Conservation (phyloP, 768 basidiomycete genomes). For the Lentinula raphanica region DNA sequence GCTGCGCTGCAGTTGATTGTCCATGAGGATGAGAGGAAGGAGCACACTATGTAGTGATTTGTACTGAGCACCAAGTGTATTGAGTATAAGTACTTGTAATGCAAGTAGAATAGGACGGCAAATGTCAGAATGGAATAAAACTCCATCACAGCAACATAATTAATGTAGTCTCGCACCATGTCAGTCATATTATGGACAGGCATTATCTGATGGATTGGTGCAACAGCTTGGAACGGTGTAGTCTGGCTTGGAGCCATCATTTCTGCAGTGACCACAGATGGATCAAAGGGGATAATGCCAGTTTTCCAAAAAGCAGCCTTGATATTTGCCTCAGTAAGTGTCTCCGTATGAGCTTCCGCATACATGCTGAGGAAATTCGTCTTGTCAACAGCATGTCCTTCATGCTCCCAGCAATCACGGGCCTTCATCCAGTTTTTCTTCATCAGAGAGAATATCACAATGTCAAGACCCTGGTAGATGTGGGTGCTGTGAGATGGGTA, state of each 20-base stretch:
- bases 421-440: constrained; percentile 10
- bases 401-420: background rate
- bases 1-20: too few species aligned
- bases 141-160: background rate
- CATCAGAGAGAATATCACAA: constrained; percentile 13
- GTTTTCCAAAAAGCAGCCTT: constrained; percentile 21
- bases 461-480: constrained; percentile 19
- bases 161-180: background rate
- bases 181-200: background rate
- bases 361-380: background rate
- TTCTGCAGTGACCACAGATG: constrained; percentile 17
- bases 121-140: too few species aligned
- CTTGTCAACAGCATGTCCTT: background rate
- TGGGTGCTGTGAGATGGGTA: constrained; percentile 9
- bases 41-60: too few species aligned
- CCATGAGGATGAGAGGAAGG: too few species aligned
- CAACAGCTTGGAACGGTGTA: background rate
- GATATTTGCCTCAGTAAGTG: background rate
- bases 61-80: too few species aligned
- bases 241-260: constrained; percentile 26
- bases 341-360: background rate
- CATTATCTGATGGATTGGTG: background rate
- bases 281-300: constrained; percentile 27
- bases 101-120: too few species aligned
- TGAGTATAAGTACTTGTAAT: too few species aligned